These are phyloP conservation scores for Coniochaeta pulveracea DNA, from an alignment of 2,329 filamentous ascomycete species.

Conservation along the genomic window DNA sequence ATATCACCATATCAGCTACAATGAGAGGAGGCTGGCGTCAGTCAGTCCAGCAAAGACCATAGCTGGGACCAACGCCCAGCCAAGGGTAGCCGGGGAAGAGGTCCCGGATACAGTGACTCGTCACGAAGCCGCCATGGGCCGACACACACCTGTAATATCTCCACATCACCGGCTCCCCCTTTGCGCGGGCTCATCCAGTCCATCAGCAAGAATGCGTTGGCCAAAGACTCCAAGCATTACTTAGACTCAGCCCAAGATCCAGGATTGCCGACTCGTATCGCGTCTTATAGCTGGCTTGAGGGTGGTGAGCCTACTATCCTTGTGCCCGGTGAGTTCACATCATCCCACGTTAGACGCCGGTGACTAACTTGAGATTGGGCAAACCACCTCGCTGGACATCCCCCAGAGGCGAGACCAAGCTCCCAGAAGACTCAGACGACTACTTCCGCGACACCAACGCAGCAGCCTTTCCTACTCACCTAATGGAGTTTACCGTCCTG, in stretches of 20 bases:
- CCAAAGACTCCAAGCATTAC: conserved; percentile 6
- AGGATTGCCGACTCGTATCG: conserved; percentile 13
- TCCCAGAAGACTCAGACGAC: conserved; percentile 31
- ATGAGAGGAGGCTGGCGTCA: too few species aligned
- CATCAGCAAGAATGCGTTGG: conserved; percentile 8
- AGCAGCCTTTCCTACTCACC: conserved; percentile 34
- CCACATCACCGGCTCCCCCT: conserved; percentile 9
- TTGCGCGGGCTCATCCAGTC: conserved; percentile 11
- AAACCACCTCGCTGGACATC: conserved; percentile 39
- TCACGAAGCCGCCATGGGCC: too few species aligned
- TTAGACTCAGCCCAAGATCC: conserved; percentile 11
- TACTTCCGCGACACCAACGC: conserved; percentile 46
- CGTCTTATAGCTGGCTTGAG: conserved; percentile 26
- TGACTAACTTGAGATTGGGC: conserved; percentile 21
- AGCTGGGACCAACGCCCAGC: too few species aligned
- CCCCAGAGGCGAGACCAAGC: conserved; percentile 15
- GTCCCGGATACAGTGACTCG: too few species aligned
- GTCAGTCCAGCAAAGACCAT: too few species aligned
- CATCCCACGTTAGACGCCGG: neutral
- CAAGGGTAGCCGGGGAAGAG: too few species aligned
- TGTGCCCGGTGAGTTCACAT: conserved; percentile 18
- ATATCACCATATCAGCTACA: too few species aligned
- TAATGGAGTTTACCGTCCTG: conserved; percentile 35
- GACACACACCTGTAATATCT: neutral
- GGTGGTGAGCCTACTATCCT: conserved; percentile 15